Evolutionary conservation across 176 grass and related monocot genomes (phyloP), one percentile per base, ranked within the genome.

Genomic region (Metroxylon sagu): DNA sequence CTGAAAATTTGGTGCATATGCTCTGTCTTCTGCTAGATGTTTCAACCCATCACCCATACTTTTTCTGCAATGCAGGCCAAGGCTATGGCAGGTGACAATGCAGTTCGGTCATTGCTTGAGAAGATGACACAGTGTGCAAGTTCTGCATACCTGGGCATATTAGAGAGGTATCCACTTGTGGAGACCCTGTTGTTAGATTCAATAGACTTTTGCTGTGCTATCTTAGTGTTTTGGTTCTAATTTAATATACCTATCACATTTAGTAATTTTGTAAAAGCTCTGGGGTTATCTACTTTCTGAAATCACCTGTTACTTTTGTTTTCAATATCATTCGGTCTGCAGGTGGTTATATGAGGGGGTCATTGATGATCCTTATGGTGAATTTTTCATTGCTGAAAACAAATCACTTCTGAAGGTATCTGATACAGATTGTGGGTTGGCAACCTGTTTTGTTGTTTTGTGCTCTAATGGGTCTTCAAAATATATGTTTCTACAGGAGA

Each of bases 321-420:
- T 73, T 50, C 25, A 18, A 56, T 62, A 73, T 31, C 21, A 5
- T 58, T 30, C 57, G 59, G 78, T 76, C 35, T 69, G 70, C 66
- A 98, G 93, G 74, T 98, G 87, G 93, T 87, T 98, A 31, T 98
- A 98, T 74, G 93, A 98, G 68, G 93, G 93, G 54, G 70, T 98
- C 52, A 92, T 98, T 64, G 93, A 98, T 70, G 93, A 98, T 29
- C 93, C 93, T 75, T 92, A 98, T 18, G 73, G 87, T 53, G 93
- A 98, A 98, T 98, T 98, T 76, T 98, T 98, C 82, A 92, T 98
- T 74, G 84, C 76, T 78, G 93, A 98, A 91, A 98, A 98, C 73
- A 98, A 98, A 82, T 88, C 78, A 54, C 69, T 98, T 68, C 78
- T 78, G 54, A 98, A 98, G 87, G 93, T 98, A 83, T 25, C 25